phyloP scores from a whole-genome alignment of 2,329 filamentous ascomycete species.

The Fusarium sp. region DNA sequence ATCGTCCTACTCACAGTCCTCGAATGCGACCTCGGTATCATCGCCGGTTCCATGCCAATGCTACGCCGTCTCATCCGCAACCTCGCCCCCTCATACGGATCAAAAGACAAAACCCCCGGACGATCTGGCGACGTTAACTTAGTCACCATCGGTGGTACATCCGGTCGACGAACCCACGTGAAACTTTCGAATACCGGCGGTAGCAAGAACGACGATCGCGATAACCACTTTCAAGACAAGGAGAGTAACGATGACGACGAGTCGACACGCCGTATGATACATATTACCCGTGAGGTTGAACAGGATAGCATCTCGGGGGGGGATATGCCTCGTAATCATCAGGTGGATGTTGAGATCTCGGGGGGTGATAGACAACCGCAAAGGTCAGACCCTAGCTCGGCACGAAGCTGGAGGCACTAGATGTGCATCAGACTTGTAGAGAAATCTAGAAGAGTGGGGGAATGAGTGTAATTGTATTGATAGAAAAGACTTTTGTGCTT shows the following conservation, averaged over 20 bases:
- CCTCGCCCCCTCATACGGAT: constrained; percentile 21
- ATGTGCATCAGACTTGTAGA: not conserved
- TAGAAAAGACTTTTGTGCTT: not conserved
- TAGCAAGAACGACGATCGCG: constrained; percentile 12
- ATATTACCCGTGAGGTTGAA: constrained; percentile 31
- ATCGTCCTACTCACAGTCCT: constrained; percentile 42
- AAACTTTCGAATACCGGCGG: constrained; percentile 17
- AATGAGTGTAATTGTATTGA: not conserved
- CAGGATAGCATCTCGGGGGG: constrained; percentile 20
- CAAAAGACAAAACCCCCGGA: constrained; percentile 14
- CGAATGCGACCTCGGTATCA: constrained; percentile 43
- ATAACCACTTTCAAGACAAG: constrained; percentile 29
- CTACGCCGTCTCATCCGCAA: constrained; percentile 36
- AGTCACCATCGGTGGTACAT: constrained; percentile 27
- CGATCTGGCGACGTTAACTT: constrained; percentile 29
- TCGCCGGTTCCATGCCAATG: constrained; percentile 43
- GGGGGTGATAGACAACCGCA: not conserved
- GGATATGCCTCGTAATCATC: not conserved
- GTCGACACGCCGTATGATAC: constrained; percentile 29
- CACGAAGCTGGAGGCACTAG: not conserved
- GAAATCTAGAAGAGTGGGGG: not conserved
- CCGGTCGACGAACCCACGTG: constrained; percentile 16
- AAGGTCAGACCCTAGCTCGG: not conserved
- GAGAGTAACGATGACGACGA: constrained; percentile 30
- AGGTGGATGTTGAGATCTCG: not conserved